These are phyloP conservation scores for Tephrocybe sp. DNA, from an alignment of 768 basidiomycete genomes.

Conservation along the genomic window DNA sequence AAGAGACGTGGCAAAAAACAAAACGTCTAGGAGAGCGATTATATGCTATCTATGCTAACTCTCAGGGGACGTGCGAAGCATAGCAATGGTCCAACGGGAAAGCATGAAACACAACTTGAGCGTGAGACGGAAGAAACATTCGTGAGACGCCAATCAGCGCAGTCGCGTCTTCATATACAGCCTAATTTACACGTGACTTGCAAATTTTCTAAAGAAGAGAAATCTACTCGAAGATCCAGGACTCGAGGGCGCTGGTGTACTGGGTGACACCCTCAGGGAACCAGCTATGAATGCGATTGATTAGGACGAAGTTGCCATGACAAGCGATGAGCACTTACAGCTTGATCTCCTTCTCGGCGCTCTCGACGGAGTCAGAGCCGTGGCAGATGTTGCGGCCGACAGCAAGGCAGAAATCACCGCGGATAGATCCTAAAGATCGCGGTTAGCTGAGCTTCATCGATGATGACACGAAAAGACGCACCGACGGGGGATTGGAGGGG, in stretches of 20 bases:
- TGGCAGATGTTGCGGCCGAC: conserved; percentile 95
- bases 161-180: conserved; percentile 5
- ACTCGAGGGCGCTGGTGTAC: conserved; percentile 62
- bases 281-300: conserved; percentile 54
- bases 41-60: conserved; percentile 9
- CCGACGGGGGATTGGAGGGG: conserved; percentile 88
- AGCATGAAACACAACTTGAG: conserved; percentile 18
- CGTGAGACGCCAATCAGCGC: conserved; percentile 13
- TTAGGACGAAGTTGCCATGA: conserved; percentile 4
- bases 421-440: conserved; percentile 75
- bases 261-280: conserved; percentile 85
- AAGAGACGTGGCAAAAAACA: conserved; percentile 2
- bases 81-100: conserved; percentile 22
- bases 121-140: conserved; percentile 10
- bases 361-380: conserved; percentile 88
- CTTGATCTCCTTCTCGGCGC: conserved; percentile 90
- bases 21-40: conserved; percentile 1
- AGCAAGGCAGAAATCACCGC: conserved; percentile 92
- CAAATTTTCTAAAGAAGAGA: conserved; percentile 15
- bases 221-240: conserved; percentile 80
- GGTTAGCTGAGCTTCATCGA: conserved; percentile 8
- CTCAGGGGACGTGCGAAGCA: conserved; percentile 16
- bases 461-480: conserved; percentile 32
- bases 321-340: conserved; percentile 55
- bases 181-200: conserved; percentile 19